phyloP scores from a whole-genome alignment of 257 asterid genomes.

The Solanum commersonii region DNA sequence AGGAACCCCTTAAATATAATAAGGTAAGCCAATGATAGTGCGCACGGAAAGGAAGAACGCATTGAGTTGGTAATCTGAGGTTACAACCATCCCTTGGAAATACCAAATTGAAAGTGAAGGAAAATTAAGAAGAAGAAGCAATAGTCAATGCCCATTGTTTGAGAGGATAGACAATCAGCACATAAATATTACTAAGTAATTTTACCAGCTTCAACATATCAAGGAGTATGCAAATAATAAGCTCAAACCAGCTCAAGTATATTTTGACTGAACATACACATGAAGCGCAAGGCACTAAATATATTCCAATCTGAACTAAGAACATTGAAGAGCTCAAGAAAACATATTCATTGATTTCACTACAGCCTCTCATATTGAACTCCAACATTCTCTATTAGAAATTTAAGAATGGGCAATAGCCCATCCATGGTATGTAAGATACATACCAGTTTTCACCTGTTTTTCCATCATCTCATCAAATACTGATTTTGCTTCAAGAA shows the following conservation, averaged over 20 bases:
- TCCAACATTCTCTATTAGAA: neutral
- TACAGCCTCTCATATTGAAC: neutral
- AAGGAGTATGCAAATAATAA: neutral
- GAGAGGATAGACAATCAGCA: neutral
- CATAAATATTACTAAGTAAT: neutral
- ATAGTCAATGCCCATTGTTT: neutral
- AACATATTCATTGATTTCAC: neutral
- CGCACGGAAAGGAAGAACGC: neutral
- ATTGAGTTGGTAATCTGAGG: neutral
- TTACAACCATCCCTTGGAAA: neutral
- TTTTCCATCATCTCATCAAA: slow-evolving; percentile 78
- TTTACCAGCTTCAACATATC: neutral
- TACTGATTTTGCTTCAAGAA: slow-evolving; percentile 66
- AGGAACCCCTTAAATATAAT: neutral
- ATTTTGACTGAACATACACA: neutral
- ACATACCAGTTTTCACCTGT: slow-evolving; percentile 67
- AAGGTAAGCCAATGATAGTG: neutral
- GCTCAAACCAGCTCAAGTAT: neutral
- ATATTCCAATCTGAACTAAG: neutral
- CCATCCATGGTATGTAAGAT: neutral
- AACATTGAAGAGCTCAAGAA: neutral
- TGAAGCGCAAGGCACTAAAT: neutral
- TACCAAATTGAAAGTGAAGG: neutral
- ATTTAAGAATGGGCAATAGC: neutral
- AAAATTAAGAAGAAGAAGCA: neutral